phyloP scores from a whole-genome alignment of 2,329 filamentous ascomycete genomes.

The Teratosphaeria nubilosa region DNA sequence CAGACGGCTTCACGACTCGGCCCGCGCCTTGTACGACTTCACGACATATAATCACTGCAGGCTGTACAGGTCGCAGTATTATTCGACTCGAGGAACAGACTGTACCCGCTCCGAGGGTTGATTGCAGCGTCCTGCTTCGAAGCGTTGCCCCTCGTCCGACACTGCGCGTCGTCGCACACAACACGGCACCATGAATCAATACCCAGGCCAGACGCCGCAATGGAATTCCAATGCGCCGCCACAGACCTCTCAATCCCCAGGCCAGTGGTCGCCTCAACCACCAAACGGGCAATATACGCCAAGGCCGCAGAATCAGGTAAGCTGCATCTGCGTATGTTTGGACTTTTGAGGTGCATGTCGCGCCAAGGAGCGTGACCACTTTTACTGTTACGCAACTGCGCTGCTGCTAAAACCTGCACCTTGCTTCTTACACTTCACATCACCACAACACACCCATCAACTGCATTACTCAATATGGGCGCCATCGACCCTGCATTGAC shows the following conservation, averaged over 20 bases:
- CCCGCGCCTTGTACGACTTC: slow-evolving; percentile 9
- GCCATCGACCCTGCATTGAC: slow-evolving; percentile 23
- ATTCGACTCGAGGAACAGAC: background rate
- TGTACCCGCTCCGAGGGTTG: background rate
- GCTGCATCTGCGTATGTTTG: slow-evolving; percentile 10
- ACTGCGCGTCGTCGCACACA: background rate
- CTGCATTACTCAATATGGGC: slow-evolving; percentile 8
- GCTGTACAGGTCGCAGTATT: background rate
- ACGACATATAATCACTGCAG: background rate
- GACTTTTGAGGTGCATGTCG: slow-evolving; percentile 1
- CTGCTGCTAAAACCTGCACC: slow-evolving; percentile 9
- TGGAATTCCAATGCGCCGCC: slow-evolving; percentile 15
- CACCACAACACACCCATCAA: slow-evolving; percentile 3
- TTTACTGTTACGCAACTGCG: slow-evolving; percentile 17
- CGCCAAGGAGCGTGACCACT: slow-evolving; percentile 19
- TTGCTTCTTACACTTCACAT: slow-evolving; percentile 4
- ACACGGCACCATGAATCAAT: slow-evolving; percentile 10
- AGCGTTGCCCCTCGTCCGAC: background rate
- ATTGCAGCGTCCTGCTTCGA: background rate
- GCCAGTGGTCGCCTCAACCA: slow-evolving; percentile 22
- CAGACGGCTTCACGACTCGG: slow-evolving; percentile 5
- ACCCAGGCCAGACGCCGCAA: slow-evolving; percentile 9
- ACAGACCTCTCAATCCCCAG: slow-evolving; percentile 9
- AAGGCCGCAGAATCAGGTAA: slow-evolving; percentile 21
- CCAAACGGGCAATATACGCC: slow-evolving; percentile 25